phyloP scores from a whole-genome alignment of 2,329 filamentous ascomycete genomes.

The Fusarium azukiicola region DNA sequence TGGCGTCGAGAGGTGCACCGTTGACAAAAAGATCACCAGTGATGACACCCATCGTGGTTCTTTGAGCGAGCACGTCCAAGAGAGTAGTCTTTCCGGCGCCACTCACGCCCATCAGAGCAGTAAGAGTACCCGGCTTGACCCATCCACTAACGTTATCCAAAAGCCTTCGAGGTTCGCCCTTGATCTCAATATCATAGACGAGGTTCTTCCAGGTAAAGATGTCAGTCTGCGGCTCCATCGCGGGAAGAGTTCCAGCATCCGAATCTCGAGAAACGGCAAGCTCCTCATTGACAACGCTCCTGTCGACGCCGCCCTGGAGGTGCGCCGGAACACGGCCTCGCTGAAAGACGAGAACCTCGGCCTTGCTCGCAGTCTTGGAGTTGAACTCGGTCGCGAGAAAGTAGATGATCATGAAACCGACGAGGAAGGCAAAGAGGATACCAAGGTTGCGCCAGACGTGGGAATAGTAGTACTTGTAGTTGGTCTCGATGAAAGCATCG shows the following conservation, averaged over 20 bases:
- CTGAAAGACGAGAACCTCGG: constrained; percentile 1
- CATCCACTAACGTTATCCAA: constrained; percentile 91
- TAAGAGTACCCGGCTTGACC: constrained; percentile 94
- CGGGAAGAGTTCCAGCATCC: background rate
- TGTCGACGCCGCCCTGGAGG: constrained; percentile 7
- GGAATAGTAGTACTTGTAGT: constrained; percentile 72
- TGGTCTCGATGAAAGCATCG: constrained; percentile 74
- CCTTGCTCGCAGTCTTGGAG: constrained; percentile 11
- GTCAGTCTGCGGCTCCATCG: constrained; percentile 1
- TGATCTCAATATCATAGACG: constrained; percentile 87
- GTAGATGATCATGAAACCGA: background rate
- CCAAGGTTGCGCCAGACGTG: constrained; percentile 72
- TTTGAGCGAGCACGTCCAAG: constrained; percentile 66
- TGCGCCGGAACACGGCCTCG: background rate
- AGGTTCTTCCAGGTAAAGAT: constrained; percentile 58
- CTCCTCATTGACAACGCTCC: background rate
- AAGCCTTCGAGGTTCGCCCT: constrained; percentile 84
- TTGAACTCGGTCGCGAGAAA: constrained; percentile 4
- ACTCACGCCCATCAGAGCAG: constrained; percentile 86
- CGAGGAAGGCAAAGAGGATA: background rate
- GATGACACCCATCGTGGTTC: constrained; percentile 81
- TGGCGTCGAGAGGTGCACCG: constrained; percentile 74
- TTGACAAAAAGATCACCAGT: constrained; percentile 85
- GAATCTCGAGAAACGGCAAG: background rate
- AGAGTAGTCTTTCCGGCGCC: constrained; percentile 70